Evolutionary conservation across 768 basidiomycete species (phyloP), one percentile per base, ranked within the genome.

Genomic region (Boletellus emodensis): DNA sequence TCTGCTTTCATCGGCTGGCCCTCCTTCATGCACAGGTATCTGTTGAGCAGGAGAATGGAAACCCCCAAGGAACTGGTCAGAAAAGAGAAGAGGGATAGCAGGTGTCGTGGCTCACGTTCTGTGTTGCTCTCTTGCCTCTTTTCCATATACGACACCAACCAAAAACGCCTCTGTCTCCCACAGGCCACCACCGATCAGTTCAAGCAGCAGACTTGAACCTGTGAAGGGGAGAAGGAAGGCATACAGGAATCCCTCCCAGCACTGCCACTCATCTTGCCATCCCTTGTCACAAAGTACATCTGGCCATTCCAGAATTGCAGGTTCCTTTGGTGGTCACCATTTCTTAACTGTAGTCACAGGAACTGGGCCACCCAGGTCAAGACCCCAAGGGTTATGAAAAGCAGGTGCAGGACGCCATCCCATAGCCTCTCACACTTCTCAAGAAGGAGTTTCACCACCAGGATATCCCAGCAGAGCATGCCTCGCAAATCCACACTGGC

Each of bases 381-480:
- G 9, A 46, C 9, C 6, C 45, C 37, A 0, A 39, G 14, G 4
- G 22, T 46, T 4, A 37, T 46, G 26, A 46, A 46, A 0, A 46
- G 8, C 5, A 38, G 1, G 7, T 46, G 45, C 1, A 46, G 15
- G 5, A 46, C 2, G 26, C 30, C 30, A 15, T 37, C n/a, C 45
- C 35, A 46, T 12, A 46, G 7, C 17, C 36, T 6, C 36, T 38
- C 22, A 6, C 22, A 46, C 28, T 38, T 46, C 4, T n/a, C 15
- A 4, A 46, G 45, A 1, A 46, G 9, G 0, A 2, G 1, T 17
- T 37, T 46, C 36, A 39, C 40, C 57, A 63, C n/a, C 34, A 51
- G 0, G 62, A 57, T 26, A 41, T 45, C n/a, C 40, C 24, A 18
- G 17, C 45, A 46, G 11, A 46, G 36, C 10, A 5, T 18, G 0